A percentile compares a stretch with the other conserved stretches of the same genome.
Evolutionary conservation across 352 stramenopile genomes (phyloP).

Genomic region (Globisporangium nodosum): DNA sequence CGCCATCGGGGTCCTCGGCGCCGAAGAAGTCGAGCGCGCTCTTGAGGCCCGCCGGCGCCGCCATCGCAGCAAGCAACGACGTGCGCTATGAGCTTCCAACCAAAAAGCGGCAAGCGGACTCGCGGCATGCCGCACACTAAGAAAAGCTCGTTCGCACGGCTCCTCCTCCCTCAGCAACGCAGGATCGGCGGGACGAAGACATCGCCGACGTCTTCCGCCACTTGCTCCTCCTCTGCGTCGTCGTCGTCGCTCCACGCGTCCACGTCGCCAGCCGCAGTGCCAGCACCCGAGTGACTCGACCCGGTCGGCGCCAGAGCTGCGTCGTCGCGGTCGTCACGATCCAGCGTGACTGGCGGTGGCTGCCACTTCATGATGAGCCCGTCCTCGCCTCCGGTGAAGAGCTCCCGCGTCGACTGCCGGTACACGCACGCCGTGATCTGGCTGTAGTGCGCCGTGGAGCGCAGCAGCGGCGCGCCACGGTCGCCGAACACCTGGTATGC

Average conservation of each 20-base stretch:
- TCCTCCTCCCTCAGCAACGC: constrained; percentile 3
- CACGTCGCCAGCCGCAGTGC: constrained; percentile 12
- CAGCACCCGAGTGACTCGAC: constrained; percentile 1
- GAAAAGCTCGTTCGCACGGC: too few relatives aligned
- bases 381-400: constrained; percentile 57
- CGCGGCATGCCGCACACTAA: too few relatives aligned
- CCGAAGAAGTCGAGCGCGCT: constrained; percentile 52
- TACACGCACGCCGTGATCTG: constrained; percentile 60
- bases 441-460: constrained; percentile 52
- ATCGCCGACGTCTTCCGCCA: constrained; percentile 12
- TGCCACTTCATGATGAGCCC: constrained; percentile 74
- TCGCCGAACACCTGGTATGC: constrained; percentile 50
- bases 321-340: constrained; percentile 2
- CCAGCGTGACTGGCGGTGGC: constrained; percentile 21
- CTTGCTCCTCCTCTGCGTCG: constrained; percentile 12
- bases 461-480: constrained; percentile 23
- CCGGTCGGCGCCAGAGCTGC: constrained; percentile 4
- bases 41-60: constrained; percentile 7
- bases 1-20: constrained; percentile 31
- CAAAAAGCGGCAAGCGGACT: too few relatives aligned
- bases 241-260: constrained; percentile 63
- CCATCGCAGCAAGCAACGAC: background rate
- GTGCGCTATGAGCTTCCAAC: too few relatives aligned
- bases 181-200: constrained; percentile 67
- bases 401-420: constrained; percentile 36